A percentile compares a stretch with the other conserved stretches of the same genome.
These are phyloP conservation scores for Mucor ambiguus DNA, from an alignment of 371 early-diverging fungal genomes.

Conservation along the genomic window DNA sequence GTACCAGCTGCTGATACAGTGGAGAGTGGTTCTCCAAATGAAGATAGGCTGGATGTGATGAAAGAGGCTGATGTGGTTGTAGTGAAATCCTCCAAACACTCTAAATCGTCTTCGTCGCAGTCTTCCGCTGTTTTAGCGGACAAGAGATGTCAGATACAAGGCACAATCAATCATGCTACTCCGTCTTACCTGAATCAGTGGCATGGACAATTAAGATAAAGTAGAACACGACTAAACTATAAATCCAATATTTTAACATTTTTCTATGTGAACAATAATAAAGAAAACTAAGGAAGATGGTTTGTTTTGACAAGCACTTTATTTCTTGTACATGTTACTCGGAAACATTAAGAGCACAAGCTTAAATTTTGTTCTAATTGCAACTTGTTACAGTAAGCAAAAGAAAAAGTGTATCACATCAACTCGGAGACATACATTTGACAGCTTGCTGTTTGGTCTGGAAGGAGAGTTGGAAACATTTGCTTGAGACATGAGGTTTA, in stretches of 20 bases:
- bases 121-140: conserved; percentile 3
- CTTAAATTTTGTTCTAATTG: background rate
- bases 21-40: background rate
- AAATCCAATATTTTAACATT: conserved; percentile 4
- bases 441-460: background rate
- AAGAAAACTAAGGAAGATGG: background rate
- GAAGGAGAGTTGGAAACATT: no score
- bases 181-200: background rate
- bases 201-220: background rate
- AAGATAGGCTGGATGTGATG: background rate
- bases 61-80: background rate
- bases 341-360: conserved; percentile 1
- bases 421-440: conserved; percentile 7
- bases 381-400: background rate
- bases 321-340: background rate
- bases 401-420: background rate
- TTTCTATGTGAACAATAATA: background rate
- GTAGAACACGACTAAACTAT: background rate
- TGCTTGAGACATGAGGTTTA: no score
- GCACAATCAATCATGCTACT: no score
- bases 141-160: no score
- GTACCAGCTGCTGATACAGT: background rate
- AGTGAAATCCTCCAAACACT: background rate
- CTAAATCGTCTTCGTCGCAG: conserved; percentile 11
- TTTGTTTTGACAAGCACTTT: background rate